phyloP scores from a whole-genome alignment of 331 rosid species.

The Ulmus americana region DNA sequence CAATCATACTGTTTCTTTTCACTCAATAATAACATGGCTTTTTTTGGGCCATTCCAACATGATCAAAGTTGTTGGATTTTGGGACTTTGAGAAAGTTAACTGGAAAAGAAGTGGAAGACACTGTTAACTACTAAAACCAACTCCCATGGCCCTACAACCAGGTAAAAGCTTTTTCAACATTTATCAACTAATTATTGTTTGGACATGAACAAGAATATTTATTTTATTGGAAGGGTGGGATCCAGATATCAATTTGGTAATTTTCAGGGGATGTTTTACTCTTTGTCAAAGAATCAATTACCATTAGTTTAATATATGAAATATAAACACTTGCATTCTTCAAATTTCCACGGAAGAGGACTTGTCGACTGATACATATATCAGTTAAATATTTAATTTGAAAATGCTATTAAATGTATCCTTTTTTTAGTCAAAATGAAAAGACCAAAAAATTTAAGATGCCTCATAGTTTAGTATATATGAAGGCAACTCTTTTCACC shows the following conservation, averaged over 20 bases:
- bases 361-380: too few relatives aligned
- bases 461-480: too few relatives aligned
- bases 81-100: conserved; percentile 1
- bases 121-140: conserved; percentile 16
- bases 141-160: conserved; percentile 20
- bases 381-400: too few relatives aligned
- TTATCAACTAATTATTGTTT: conserved; percentile 11
- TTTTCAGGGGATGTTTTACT: not conserved
- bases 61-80: conserved; percentile 5
- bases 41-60: conserved; percentile 9
- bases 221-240: conserved; percentile 7
- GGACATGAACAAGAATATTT: not conserved
- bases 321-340: too few relatives aligned
- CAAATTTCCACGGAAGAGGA: too few relatives aligned
- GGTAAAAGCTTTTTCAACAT: not conserved
- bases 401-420: too few relatives aligned
- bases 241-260: not conserved
- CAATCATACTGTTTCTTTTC: conserved; percentile 13
- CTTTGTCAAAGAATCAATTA: not conserved
- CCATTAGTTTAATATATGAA: too few relatives aligned
- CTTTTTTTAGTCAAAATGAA: too few relatives aligned
- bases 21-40: conserved; percentile 8
- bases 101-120: conserved; percentile 14
- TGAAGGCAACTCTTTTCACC: too few relatives aligned
- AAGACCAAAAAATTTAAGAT: too few relatives aligned